Evolutionary conservation across 2,329 filamentous ascomycete species (phyloP).

Genomic region (Phyllosticta citribraziliensis): DNA sequence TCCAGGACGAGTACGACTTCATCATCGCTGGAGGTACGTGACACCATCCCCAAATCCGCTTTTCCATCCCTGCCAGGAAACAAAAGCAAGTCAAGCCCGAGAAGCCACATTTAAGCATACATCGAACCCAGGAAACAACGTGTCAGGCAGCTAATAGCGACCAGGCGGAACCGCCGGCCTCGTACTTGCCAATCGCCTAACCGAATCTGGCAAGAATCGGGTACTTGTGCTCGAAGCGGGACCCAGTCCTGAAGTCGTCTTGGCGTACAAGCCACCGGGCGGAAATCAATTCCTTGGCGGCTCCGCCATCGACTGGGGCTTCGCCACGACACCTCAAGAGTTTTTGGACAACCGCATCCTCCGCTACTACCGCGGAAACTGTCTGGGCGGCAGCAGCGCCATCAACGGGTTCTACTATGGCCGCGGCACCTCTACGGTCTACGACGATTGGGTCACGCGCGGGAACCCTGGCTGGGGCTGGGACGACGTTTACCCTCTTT

Average conservation of each 20-base stretch:
- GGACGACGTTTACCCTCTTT: slow-evolving; percentile 10
- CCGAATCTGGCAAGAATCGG: slow-evolving; percentile 16
- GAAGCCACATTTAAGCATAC: not conserved
- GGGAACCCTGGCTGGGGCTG: slow-evolving; percentile 18
- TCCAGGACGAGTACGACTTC: slow-evolving; percentile 13
- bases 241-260: slow-evolving; percentile 15
- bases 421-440: slow-evolving; percentile 12
- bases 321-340: slow-evolving; percentile 18
- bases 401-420: slow-evolving; percentile 19
- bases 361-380: slow-evolving; percentile 18
- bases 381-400: slow-evolving; percentile 21
- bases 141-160: too few relatives aligned
- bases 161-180: slow-evolving; percentile 19
- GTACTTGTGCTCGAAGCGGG: slow-evolving; percentile 19
- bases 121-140: too few relatives aligned
- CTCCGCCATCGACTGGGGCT: slow-evolving; percentile 22
- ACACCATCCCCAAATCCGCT: not conserved
- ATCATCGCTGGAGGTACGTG: slow-evolving; percentile 12
- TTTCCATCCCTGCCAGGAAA: not conserved
- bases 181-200: slow-evolving; percentile 16
- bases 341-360: slow-evolving; percentile 17
- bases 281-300: slow-evolving; percentile 19
- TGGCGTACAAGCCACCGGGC: slow-evolving; percentile 19
- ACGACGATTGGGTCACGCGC: slow-evolving; percentile 21
- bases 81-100: not conserved